Evolutionary conservation across 805 yeast species (phyloP), one percentile per base, ranked within the genome.

Genomic region (Metschnikowia aberdeeniae): DNA sequence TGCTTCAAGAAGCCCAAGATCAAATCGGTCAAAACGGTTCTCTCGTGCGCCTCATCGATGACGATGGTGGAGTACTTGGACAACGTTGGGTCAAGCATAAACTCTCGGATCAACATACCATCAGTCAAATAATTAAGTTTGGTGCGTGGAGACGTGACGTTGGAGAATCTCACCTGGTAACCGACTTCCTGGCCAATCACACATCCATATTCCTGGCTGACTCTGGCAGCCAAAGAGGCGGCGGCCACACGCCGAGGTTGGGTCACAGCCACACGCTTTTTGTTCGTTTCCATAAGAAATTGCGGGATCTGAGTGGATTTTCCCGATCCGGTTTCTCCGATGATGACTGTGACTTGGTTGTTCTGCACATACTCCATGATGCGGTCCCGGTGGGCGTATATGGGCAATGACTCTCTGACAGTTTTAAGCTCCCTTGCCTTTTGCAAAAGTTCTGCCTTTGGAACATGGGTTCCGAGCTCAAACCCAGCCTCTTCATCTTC

Each of bases 231-330:
- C 61, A 92, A 75, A 49, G 89, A 89, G 41, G 93, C 88, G 1
- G 99, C 99, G 3, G 99, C 98, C 32, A 92, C 99, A 60, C 98
- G 78, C 68, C 99, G 84, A 1, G 99, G 99, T 68, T 92, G 98
- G 0, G 99, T 90, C 6, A 93, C 92, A 0, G 96, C 98, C 17
- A 92, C 82, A 22, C 76, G 72, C 48, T 79, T 80, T 14, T 66
- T 63, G 50, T 66, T 67, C 31, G 64, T 60, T 0, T 79, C 76
- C 66, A 86, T 77, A n/a, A 92, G 61, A 53, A 92, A 84, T 61
- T 92, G 98, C 0, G 99, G 98, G 38, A 92, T 82, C 68, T 92
- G 99, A 0, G 99, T 92, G 3, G 98, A 90, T 61, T 92, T 92
- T 72, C 98, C 98, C 6, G 96, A 88, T 66, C 99, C 99, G 0